Evolutionary conservation across 306 rosid genomes (phyloP).

Genomic region (Acacia crassicarpa): DNA sequence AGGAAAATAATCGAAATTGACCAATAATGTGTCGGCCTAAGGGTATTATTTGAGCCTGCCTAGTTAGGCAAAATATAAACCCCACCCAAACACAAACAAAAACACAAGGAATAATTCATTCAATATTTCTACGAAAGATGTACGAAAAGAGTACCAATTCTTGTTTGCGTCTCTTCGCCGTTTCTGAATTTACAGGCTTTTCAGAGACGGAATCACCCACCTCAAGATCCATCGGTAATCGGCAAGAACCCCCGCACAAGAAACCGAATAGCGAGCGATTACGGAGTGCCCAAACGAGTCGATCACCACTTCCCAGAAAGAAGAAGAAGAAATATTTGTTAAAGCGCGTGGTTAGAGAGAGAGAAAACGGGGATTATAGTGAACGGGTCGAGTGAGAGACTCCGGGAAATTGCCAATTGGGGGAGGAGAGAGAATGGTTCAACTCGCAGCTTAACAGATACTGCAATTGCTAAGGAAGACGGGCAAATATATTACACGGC

Average conservation of each 20-base stretch:
- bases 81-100: not conserved
- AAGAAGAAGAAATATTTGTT: not conserved
- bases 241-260: not conserved
- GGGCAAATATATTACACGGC: not conserved
- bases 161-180: conserved; percentile 50
- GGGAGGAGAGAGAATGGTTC: not conserved
- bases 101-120: not conserved
- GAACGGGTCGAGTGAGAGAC: not conserved
- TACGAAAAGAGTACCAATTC: conserved; percentile 39
- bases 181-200: conserved; percentile 20
- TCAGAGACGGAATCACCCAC: conserved; percentile 24
- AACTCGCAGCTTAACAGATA: not conserved
- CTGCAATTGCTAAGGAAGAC: not conserved
- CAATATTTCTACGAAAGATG: not conserved
- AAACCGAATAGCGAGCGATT: not conserved
- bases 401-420: not conserved
- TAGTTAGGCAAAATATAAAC: not conserved
- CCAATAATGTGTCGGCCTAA: not conserved
- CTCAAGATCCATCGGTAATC: conserved; percentile 46
- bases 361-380: not conserved
- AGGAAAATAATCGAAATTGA: conserved; percentile 10
- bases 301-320: conserved; percentile 6
- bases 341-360: not conserved
- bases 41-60: not conserved
- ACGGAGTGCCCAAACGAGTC: not conserved